Base-by-base conservation (phyloP, 139 green algal species). In the Auxenochlorella pyrenoidosa region DNA sequence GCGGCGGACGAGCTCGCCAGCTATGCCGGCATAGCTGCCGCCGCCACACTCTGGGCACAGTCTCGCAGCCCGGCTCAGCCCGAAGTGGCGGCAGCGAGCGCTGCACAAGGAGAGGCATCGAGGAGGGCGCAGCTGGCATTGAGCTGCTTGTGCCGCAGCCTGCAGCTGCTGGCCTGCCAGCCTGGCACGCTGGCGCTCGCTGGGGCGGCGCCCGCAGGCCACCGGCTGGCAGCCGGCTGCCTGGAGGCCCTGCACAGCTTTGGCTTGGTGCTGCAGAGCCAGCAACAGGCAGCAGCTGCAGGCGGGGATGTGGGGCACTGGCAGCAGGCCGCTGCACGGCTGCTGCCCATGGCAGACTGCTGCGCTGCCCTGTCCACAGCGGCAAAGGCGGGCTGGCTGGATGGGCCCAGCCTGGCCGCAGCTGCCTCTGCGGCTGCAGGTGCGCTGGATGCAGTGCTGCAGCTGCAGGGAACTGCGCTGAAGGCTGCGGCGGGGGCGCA, bases 81-180 rank as follows among this genome's bases (percentile, higher is more conserved):
- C 10, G 75, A 5, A n/a, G 16, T 34, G 75, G 28, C 24, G 0
- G 12, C 76, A 70, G 76, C 8, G 13, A 47, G 30, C 15, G 13
- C 76, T 10, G 28, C 36, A 40, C 5, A 38, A 30, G 43, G 32
- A 51, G 36, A 86, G 63, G 28, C 26, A 15, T 15, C 19, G 28
- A 30, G 80, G 28, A 30, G 38, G 40, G 63, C 80, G 18, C 80
- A 63, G 40, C 54, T 86, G 3, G 43, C 86, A 38, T 34, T 88
- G 58, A 36, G 47, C 32, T 60, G 71, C 54, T 26, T 40, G 21
- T 72, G 71, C 54, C 12, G 40, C 71, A 26, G 51, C 83, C 72
- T 82, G 13, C 65, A 24, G 22, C 51, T 84, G 38, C 54, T 75
- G 44, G 28, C n/a, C 6, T n/a, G 10, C 58, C 58, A 75, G 34